These are phyloP conservation scores for Basipetospora sp. DNA, from an alignment of 2,329 filamentous ascomycete genomes.

Conservation along the genomic window DNA sequence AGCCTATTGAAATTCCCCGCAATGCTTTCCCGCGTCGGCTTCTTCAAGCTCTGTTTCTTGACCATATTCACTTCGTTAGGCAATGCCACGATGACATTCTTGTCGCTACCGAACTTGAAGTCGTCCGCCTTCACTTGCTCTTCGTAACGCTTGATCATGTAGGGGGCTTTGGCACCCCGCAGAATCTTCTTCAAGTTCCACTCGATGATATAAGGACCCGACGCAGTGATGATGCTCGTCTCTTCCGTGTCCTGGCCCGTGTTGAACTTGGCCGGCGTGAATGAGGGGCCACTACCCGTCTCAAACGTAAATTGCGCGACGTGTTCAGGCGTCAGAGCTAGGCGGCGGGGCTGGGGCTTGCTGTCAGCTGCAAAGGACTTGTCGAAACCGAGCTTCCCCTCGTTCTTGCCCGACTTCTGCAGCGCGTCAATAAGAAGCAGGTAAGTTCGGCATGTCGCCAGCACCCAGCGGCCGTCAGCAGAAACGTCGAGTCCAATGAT, in stretches of 20 bases:
- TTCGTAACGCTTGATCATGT: slow-evolving; percentile 89
- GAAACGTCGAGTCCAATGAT: slow-evolving; percentile 92
- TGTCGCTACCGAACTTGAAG: slow-evolving; percentile 92
- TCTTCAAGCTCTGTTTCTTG: slow-evolving; percentile 67
- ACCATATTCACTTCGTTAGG: slow-evolving; percentile 99
- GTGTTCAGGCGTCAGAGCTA: slow-evolving; percentile 78
- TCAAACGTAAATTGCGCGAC: slow-evolving; percentile 96
- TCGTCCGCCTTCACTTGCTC: slow-evolving; percentile 97
- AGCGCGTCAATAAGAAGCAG: slow-evolving; percentile 82
- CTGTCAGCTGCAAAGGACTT: slow-evolving; percentile 80
- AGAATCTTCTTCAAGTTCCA: slow-evolving; percentile 91
- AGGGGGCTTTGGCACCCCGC: slow-evolving; percentile 66
- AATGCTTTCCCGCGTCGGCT: slow-evolving; percentile 86
- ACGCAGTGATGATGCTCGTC: slow-evolving; percentile 91
- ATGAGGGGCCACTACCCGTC: slow-evolving; percentile 70
- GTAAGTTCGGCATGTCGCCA: slow-evolving; percentile 88
- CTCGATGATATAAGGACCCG: slow-evolving; percentile 89
- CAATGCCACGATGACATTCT: slow-evolving; percentile 93
- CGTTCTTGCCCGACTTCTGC: slow-evolving; percentile 87
- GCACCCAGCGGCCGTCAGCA: slow-evolving; percentile 87
- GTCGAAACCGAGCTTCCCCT: slow-evolving; percentile 95
- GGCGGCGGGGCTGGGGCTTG: slow-evolving; percentile 82
- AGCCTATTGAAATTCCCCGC: slow-evolving; percentile 37
- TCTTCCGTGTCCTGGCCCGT: slow-evolving; percentile 67
- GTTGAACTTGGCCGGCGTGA: slow-evolving; percentile 90